These are phyloP conservation scores for Corynascus novoguineensis DNA, from an alignment of 495 filamentous ascomycete genomes.

Conservation along the genomic window DNA sequence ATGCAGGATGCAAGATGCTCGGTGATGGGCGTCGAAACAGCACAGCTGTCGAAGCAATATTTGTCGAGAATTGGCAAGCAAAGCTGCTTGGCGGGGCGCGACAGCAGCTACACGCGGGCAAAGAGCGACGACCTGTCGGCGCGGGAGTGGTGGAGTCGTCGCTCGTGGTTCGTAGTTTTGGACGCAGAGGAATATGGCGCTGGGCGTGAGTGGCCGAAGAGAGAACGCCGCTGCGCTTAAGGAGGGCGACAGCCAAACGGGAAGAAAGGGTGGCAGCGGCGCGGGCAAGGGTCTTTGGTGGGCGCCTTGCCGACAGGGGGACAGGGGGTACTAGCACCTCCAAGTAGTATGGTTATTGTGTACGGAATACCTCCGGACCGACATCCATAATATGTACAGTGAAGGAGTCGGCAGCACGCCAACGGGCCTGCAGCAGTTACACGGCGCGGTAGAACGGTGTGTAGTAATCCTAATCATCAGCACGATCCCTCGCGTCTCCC, in stretches of 20 bases:
- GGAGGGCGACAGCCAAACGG: conserved; percentile 21
- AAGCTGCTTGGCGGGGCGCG: conserved; percentile 14
- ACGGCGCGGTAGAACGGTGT: conserved; percentile 2
- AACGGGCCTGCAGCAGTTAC: conserved; percentile 8
- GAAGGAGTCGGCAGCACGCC: background rate
- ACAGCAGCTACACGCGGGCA: conserved; percentile 12
- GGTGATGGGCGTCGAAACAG: conserved; percentile 6
- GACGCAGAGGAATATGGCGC: conserved; percentile 5
- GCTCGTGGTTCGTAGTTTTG: conserved; percentile 17
- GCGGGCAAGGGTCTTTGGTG: background rate
- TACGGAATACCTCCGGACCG: too few species aligned
- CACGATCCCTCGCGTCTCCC: background rate
- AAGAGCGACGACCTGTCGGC: conserved; percentile 21
- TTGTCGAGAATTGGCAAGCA: background rate
- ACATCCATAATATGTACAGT: too few species aligned
- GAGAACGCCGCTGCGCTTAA: conserved; percentile 25
- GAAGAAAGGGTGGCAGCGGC: conserved; percentile 2
- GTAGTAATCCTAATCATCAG: background rate
- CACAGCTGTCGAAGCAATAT: conserved; percentile 11
- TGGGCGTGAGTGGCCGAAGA: conserved; percentile 7
- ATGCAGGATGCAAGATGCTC: background rate
- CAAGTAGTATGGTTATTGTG: too few species aligned
- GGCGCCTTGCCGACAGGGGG: conserved; percentile 15
- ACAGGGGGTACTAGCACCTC: too few species aligned
- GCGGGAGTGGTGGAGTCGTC: conserved; percentile 13